These are phyloP conservation scores for Blumeriella jaapii DNA, from an alignment of 2,329 filamentous ascomycete species.

Conservation along the genomic window DNA sequence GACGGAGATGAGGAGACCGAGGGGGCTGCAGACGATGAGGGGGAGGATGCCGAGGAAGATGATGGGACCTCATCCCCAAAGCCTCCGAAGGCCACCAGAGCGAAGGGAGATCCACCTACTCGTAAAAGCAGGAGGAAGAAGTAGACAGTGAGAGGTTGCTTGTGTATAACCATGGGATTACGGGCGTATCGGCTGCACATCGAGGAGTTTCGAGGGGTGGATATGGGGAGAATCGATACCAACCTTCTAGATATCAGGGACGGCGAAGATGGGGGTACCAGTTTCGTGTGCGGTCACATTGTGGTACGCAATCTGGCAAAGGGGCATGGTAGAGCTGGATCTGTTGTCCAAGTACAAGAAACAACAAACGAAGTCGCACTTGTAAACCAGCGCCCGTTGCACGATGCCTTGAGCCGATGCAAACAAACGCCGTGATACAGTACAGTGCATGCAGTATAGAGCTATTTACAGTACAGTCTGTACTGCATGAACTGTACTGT, in stretches of 20 bases:
- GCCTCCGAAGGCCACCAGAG: constrained; percentile 17
- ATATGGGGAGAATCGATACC: too few relatives aligned
- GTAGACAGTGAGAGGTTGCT: constrained; percentile 4
- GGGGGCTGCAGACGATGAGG: constrained; percentile 29
- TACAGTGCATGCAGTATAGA: neutral
- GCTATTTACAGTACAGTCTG: too few relatives aligned
- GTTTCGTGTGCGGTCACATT: too few relatives aligned
- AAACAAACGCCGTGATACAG: constrained; percentile 2
- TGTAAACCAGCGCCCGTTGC: too few relatives aligned
- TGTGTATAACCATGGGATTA: constrained; percentile 1
- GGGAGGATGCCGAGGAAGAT: constrained; percentile 28
- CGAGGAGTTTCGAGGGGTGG: constrained; percentile 1
- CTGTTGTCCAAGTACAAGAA: too few relatives aligned
- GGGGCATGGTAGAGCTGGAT: too few relatives aligned
- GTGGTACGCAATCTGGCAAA: too few relatives aligned
- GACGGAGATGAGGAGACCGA: constrained; percentile 28
- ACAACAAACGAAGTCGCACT: too few relatives aligned
- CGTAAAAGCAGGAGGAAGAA: constrained; percentile 25
- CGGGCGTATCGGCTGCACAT: neutral
- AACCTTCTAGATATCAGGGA: too few relatives aligned
- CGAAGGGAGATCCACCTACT: constrained; percentile 13
- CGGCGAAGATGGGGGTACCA: too few relatives aligned
- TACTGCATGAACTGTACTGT: too few relatives aligned
- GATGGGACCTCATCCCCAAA: constrained; percentile 22
- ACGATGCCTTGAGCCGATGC: too few relatives aligned